Conservation (phyloP, 225 moss, liverwort and hornwort genomes). For the Neckera pumila region DNA sequence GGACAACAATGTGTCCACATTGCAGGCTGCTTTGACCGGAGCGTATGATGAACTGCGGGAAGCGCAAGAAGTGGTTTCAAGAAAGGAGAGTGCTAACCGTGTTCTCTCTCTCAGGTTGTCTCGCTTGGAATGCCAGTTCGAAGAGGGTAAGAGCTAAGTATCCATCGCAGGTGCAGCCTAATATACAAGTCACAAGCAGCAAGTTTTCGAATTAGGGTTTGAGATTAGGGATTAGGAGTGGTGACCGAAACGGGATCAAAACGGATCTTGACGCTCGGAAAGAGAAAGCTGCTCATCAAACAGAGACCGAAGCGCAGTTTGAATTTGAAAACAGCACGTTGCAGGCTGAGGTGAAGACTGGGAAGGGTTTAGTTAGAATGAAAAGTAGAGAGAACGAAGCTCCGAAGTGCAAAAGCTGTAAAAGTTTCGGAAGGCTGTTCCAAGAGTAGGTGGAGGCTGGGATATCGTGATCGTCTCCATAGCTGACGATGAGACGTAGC, state of each 20-base stretch:
- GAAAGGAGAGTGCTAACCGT: constrained; percentile 11
- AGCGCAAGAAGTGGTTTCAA: not conserved
- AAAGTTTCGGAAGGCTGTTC: not conserved
- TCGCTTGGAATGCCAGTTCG: constrained; percentile 8
- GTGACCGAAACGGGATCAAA: constrained; percentile 16
- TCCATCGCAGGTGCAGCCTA: not conserved
- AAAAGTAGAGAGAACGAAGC: not conserved
- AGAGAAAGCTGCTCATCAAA: not conserved
- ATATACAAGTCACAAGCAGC: not conserved
- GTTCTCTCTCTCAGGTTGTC: constrained; percentile 16
- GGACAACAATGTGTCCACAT: not conserved
- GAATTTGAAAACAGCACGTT: not conserved
- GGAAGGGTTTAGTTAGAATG: not conserved
- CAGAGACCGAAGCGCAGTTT: not conserved
- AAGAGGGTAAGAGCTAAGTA: constrained; percentile 4
- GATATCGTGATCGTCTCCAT: not conserved
- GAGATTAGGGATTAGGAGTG: constrained; percentile 2
- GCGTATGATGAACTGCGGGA: constrained; percentile 11
- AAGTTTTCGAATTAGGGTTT: not conserved
- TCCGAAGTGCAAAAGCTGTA: not conserved
- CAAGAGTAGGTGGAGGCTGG: not conserved
- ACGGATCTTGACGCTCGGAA: constrained; percentile 28
- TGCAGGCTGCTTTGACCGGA: constrained; percentile 14
- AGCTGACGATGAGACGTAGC: not conserved
- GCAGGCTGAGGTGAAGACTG: constrained; percentile 18